Conservation (phyloP, 768 basidiomycete species). For the Russula brevipes region DNA sequence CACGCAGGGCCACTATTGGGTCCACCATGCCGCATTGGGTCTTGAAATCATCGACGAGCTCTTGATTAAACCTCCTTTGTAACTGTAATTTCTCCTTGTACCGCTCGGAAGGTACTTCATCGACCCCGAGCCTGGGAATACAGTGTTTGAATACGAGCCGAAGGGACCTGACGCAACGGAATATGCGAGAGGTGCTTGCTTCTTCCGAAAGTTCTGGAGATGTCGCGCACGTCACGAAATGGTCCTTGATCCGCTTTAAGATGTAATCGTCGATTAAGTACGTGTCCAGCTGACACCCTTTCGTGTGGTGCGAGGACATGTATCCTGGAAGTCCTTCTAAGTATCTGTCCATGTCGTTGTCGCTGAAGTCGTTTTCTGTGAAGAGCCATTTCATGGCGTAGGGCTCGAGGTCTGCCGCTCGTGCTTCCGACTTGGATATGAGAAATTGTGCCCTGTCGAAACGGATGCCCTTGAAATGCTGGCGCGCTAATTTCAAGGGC, state of each 20-base stretch:
- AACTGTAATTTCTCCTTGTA: background rate
- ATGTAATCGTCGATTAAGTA: background rate
- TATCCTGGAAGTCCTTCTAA: conserved; percentile 15
- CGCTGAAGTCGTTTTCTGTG: conserved; percentile 6
- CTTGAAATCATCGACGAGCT: background rate
- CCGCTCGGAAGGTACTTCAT: background rate
- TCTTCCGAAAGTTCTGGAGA: conserved; percentile 5
- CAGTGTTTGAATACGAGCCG: conserved; percentile 3
- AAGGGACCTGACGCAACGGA: conserved; percentile 1
- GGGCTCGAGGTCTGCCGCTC: background rate
- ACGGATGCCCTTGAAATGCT: background rate
- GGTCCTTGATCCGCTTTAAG: conserved; percentile 7
- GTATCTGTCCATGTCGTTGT: conserved; percentile 14
- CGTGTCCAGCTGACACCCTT: background rate
- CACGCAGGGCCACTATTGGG: conserved; percentile 1
- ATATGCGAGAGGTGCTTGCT: background rate
- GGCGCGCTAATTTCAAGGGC: too few species aligned
- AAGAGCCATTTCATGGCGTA: conserved; percentile 16
- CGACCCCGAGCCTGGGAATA: too few species aligned
- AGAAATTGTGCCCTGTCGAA: background rate
- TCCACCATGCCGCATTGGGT: background rate
- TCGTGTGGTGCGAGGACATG: conserved; percentile 3
- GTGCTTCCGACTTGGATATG: background rate
- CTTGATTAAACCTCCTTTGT: background rate
- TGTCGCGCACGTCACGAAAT: conserved; percentile 12